phyloP scores from a whole-genome alignment of 169 alveolate species.

The Babesia sp. region DNA sequence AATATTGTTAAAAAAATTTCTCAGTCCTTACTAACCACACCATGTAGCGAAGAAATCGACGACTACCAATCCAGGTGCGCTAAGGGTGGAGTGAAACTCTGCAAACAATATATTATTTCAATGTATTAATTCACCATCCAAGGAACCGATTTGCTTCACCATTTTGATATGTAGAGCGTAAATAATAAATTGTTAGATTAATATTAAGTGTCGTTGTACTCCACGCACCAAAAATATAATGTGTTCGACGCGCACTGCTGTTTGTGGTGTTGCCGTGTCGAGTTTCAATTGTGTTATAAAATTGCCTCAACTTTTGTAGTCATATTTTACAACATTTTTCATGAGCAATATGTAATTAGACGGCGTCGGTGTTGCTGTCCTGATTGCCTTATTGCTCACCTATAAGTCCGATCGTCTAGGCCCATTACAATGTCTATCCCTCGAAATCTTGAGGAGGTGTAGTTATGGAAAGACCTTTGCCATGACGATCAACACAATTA shows the following conservation, averaged over 20 bases:
- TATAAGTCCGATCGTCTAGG: too few relatives aligned
- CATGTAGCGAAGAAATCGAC: slow-evolving; percentile 96
- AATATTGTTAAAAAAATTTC: too few relatives aligned
- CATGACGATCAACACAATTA: too few relatives aligned
- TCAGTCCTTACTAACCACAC: slow-evolving; percentile 80
- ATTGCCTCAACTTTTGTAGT: too few relatives aligned
- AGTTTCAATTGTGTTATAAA: background rate
- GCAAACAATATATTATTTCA: background rate
- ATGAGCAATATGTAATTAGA: too few relatives aligned
- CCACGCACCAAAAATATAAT: background rate
- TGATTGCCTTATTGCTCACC: too few relatives aligned
- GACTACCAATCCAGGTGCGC: slow-evolving; percentile 77
- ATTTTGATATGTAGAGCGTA: slow-evolving; percentile 4
- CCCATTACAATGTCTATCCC: too few relatives aligned
- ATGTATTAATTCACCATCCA: slow-evolving; percentile 31
- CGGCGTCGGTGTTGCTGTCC: too few relatives aligned
- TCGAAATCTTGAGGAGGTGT: too few relatives aligned
- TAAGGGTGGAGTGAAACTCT: slow-evolving; percentile 73
- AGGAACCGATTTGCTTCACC: slow-evolving; percentile 62
- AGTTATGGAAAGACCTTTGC: too few relatives aligned
- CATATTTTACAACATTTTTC: too few relatives aligned
- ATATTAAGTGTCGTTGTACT: background rate
- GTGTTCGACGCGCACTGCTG: background rate
- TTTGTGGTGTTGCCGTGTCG: background rate
- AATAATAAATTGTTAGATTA: too few relatives aligned